Evolutionary conservation across 495 filamentous ascomycete species (phyloP).

Genomic region (Hypoxylon lenormandii): DNA sequence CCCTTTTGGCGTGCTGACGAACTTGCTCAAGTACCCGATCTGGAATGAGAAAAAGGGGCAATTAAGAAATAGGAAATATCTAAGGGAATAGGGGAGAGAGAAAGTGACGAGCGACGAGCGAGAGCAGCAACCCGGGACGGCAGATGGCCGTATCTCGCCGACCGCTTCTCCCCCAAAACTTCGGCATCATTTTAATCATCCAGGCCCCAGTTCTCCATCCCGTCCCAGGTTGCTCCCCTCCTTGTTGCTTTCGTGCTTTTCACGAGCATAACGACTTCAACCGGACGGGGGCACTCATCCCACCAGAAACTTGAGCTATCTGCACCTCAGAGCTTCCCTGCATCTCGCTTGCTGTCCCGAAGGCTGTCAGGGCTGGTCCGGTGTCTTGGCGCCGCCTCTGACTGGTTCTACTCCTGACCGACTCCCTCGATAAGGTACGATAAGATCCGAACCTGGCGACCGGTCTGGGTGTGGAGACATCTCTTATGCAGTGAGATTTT

Average conservation of each 20-base stretch:
- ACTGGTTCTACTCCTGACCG: conserved; percentile 41
- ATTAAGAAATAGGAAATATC: conserved; percentile 18
- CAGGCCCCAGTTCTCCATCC: conserved; percentile 3
- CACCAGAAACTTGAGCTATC: conserved; percentile 23
- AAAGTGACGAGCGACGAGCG: conserved; percentile 8
- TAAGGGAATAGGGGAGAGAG: conserved; percentile 27
- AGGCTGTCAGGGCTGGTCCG: conserved; percentile 30
- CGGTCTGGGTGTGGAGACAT: conserved; percentile 42
- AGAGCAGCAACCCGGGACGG: conserved; percentile 33
- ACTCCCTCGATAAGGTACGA: conserved; percentile 42
- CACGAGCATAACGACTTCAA: conserved; percentile 38
- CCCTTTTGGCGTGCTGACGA: conserved; percentile 9
- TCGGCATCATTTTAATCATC: conserved; percentile 35
- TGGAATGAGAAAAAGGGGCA: conserved; percentile 14
- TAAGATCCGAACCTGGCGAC: conserved; percentile 46
- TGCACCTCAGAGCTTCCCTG: conserved; percentile 44
- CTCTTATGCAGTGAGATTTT: conserved; percentile 45
- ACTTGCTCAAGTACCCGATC: conserved; percentile 21
- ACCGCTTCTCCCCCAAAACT: conserved; percentile 32
- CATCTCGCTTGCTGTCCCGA: conserved; percentile 47
- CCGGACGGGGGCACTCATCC: conserved; percentile 36
- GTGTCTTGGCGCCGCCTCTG: conserved; percentile 35
- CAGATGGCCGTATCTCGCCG: conserved; percentile 37
- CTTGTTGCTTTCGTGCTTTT: conserved; percentile 11
- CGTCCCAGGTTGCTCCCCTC: conserved; percentile 18